Base-by-base conservation (phyloP, 495 filamentous ascomycete genomes). In the Aspergillus sparsus region DNA sequence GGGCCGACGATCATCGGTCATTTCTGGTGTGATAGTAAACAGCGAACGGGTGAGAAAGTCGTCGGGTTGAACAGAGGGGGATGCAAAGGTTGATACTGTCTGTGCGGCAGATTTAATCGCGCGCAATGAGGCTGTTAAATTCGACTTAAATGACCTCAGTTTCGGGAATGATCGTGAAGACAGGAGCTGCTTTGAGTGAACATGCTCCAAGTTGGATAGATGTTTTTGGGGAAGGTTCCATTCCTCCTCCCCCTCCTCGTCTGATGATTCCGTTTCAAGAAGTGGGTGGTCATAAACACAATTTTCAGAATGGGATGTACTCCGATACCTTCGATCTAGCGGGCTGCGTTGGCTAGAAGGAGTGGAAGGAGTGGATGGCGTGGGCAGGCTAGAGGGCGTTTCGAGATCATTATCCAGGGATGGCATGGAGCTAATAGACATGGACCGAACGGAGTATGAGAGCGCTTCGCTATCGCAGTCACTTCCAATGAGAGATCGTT, bases 1-100 rank as follows among this genome's bases (percentile, higher is more conserved):
- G 18, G 94, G 94, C 49, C 92, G 87, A 63, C 90, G 87, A 75
- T 98, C 94, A 66, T 94, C 90, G 7, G 90, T 92, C 71, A 92
- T 90, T 46, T 87, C 87, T 5, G 91, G 90, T 58, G 88, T 83
- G 55, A 93, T 89, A 3, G 88, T 88, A 56, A 83, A 83, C 47
- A 96, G 76, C 35, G 92, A 94, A 60, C 92, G 86, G 10, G 92
- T 93, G 49, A 98, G 86, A 61, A 93, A 91, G 68, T 96, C 91
- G 60, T 97, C 91, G 7, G 90, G 88, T 37, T 89, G 89, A 47
- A 92, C 86, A 16, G 88, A 85, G 1, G 89, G 83, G 11, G 87
- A 80, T 4, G 86, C 75, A 61, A 97, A 86, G 61, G 79, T 87
- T 27, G 93, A 92, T 53, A 98, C 87, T 5, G 90, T 89, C 59